Evolutionary conservation across 1,139 yeast genomes (phyloP).

Genomic region (Blastobotrys malaysiensis): DNA sequence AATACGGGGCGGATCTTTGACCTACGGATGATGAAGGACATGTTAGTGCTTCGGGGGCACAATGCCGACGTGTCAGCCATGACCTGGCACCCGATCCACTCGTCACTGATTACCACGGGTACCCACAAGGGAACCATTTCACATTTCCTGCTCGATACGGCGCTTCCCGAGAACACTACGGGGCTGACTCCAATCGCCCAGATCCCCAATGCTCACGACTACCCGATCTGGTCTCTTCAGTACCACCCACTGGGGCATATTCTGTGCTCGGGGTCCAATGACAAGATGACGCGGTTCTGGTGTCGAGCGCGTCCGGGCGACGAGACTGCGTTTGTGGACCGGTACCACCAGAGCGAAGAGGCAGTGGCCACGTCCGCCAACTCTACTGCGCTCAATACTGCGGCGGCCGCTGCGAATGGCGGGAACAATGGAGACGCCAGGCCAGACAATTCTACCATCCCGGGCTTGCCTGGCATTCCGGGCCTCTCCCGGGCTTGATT

Average conservation of each 20-base stretch:
- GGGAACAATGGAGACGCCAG: background rate
- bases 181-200: slow-evolving; percentile 33
- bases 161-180: slow-evolving; percentile 27
- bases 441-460: background rate
- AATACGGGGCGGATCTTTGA: slow-evolving; percentile 85
- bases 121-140: slow-evolving; percentile 84
- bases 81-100: slow-evolving; percentile 90
- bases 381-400: background rate
- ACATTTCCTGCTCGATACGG: slow-evolving; percentile 65
- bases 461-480: slow-evolving; percentile 7
- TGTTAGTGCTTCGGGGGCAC: slow-evolving; percentile 66
- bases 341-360: slow-evolving; percentile 68
- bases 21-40: slow-evolving; percentile 74
- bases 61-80: slow-evolving; percentile 82
- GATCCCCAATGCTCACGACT: slow-evolving; percentile 91
- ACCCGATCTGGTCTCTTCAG: slow-evolving; percentile 82
- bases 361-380: slow-evolving; percentile 1
- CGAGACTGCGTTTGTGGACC: slow-evolving; percentile 75
- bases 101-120: slow-evolving; percentile 75
- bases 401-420: background rate
- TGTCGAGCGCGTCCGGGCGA: slow-evolving; percentile 89
- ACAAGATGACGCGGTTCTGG: slow-evolving; percentile 93
- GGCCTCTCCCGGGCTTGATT: slow-evolving; percentile 9
- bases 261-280: slow-evolving; percentile 88
- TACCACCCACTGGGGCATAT: slow-evolving; percentile 94